Base-by-base conservation (phyloP, 257 asterid species). In the Fraxinus excelsior region DNA sequence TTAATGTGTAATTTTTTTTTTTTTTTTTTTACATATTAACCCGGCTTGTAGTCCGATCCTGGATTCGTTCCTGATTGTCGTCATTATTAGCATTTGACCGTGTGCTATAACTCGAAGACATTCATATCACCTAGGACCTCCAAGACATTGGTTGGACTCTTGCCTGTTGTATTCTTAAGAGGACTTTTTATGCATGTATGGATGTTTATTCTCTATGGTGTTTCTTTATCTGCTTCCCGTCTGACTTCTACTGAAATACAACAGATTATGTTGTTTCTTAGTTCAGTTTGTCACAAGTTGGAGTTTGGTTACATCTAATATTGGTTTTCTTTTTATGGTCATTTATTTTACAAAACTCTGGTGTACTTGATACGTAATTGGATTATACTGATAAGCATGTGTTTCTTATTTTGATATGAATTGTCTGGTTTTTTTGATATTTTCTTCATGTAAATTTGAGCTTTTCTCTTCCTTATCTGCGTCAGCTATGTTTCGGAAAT, bases 401-500 rank as follows among this genome's bases (percentile, higher is more conserved):
- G 26, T 23, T 18, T 69, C 42, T 70, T 29, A 19, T 70, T 60
- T 71, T 38, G 21, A 11, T 7, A 53, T 64, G 21, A 37, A 60
- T 29, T 12, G 51, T 29, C 62, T 16, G 38, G 75, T 49, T 64
- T 40, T n/a, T 64, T 26, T 67, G 16, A 73, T 19, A 9, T 32
- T 56, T 74, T 34, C 68, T 26, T 44, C 26, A 29, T 23, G 44
- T 44, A 31, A 72, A 60, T 74, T 70, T 77, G 9, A 73, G 60
- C 32, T 34, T 72, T 73, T 53, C 42, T 38, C 32, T 29, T 68
- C 79, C 71, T 70, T 26, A 74, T 75, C 28, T 76, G 68, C 80
- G 73, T 75, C 91, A 95, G 99, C 82, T 95, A 95, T 80, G 99
- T 95, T 74, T 95, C 99, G 7, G 99, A 95, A 85, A 72, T 90